Evolutionary conservation across 164 flowering plant species (phyloP).

Genomic region (Pachysandra terminalis): DNA sequence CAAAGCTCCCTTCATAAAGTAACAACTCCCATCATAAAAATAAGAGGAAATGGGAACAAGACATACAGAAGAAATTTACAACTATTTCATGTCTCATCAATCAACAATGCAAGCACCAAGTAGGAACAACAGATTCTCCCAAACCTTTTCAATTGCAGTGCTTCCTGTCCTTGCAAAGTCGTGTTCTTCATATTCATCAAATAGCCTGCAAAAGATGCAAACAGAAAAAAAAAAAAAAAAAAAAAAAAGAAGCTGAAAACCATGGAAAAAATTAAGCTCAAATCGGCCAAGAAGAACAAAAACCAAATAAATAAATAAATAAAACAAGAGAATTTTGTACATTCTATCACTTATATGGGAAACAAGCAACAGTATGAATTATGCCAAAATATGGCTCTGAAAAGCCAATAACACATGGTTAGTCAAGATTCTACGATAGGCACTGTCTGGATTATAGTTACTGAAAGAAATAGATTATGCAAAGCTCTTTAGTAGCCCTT

Average conservation of each 20-base stretch:
- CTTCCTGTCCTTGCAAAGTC: constrained; percentile 93
- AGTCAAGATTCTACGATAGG: too few relatives aligned
- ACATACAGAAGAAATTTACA: not conserved
- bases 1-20: not conserved
- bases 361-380: too few relatives aligned
- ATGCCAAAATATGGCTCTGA: too few relatives aligned
- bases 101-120: not conserved
- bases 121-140: not conserved
- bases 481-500: too few relatives aligned
- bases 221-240: not conserved
- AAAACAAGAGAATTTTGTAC: not conserved
- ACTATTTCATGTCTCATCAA: not conserved
- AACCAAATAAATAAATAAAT: not conserved
- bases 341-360: too few relatives aligned
- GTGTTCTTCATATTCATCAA: constrained; percentile 64
- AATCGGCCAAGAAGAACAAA: not conserved
- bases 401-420: too few relatives aligned
- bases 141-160: constrained; percentile 69
- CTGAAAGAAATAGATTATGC: too few relatives aligned
- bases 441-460: too few relatives aligned
- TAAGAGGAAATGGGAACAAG: not conserved
- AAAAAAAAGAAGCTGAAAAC: not conserved
- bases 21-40: too few relatives aligned
- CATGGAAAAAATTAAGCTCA: not conserved
- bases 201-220: constrained; percentile 44